Base-by-base conservation (phyloP, 495 filamentous ascomycete genomes). In the Lasiosphaeris hirsuta region DNA sequence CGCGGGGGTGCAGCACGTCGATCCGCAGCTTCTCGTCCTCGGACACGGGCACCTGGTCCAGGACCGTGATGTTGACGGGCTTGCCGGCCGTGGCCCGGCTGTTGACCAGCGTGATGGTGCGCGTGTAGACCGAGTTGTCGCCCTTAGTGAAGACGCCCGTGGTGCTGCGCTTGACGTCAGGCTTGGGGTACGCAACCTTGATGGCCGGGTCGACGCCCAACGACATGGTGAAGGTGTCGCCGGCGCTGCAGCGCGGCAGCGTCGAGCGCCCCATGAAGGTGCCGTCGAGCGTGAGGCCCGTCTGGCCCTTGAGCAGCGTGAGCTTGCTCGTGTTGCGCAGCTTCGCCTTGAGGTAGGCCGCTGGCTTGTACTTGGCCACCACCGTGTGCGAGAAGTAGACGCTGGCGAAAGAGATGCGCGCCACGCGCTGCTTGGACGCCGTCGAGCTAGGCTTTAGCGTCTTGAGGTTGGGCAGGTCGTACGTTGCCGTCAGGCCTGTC, bases 181-280 rank as follows among this genome's bases (percentile, higher is more conserved):
- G 87, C 64, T 84, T 85, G 30, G 79, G 69, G 59, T 90, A 90
- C 15, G 66, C 69, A 43, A 90, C 79, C 30, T 72, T 69, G 60
- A 90, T 81, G 13, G 72, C 73, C 4, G 84, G 85, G 62, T 90
- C 87, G 13, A 89, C 78, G 15, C 87, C 87, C 0, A 90, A 76
- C 19, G 78, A 74, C 9, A 90, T 66, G 42, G 70, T 73, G 72
- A 90, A 85, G 36, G 70, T 61, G 33, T 86, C 81, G n/a, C 82
- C 82, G 10, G 85, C 76, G 43, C 77, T 81, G 64, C 83, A 83
- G 43, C 77, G 78, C 9, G 84, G 78, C 5, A 89, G 66, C 0
- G 71, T 70, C 1, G 81, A 76, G 40, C 82, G 83, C 9, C 87
- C 87, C 34, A 90, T 69, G 66, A 89, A 89, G 9, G 77, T 80